A percentile compares a stretch with the other conserved stretches of the same genome.
These are phyloP conservation scores for Elongisporangium anandrum DNA, from an alignment of 352 stramenopile species.

Conservation along the genomic window DNA sequence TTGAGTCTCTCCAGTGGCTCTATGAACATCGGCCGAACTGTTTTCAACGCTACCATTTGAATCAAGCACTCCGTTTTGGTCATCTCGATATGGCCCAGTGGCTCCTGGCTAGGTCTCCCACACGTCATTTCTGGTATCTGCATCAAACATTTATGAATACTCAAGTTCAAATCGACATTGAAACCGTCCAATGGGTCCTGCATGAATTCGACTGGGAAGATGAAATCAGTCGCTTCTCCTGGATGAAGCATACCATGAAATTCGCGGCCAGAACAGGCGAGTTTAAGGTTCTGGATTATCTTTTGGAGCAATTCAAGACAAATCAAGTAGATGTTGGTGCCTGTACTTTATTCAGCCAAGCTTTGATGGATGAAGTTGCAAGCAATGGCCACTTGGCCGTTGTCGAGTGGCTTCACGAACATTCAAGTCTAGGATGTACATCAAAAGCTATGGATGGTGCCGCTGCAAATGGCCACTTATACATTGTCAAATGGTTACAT, in stretches of 20 bases:
- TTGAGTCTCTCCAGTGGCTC: not conserved
- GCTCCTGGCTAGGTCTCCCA: not conserved
- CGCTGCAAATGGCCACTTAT: constrained; percentile 17
- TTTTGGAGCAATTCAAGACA: not conserved
- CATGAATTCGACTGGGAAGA: not conserved
- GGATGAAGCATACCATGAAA: not conserved
- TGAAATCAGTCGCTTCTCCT: not conserved
- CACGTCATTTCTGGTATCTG: not conserved
- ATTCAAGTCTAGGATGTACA: constrained; percentile 20
- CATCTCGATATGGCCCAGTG: not conserved
- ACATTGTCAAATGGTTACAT: constrained; percentile 24
- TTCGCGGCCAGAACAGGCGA: not conserved
- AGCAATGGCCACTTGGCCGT: constrained; percentile 16
- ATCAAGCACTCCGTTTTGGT: not conserved
- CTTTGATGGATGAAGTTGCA: constrained; percentile 14
- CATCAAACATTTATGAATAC: not conserved
- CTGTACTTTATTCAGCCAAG: not conserved
- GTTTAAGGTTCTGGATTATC: not conserved
- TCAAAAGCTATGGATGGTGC: constrained; percentile 31
- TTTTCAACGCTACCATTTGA: not conserved
- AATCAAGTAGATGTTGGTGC: not conserved
- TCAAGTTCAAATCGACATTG: not conserved
- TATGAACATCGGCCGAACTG: not conserved
- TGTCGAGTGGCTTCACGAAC: constrained; percentile 15
- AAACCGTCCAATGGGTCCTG: not conserved